A percentile compares a stretch with the other conserved stretches of the same genome.
These are phyloP conservation scores for Beauveria pseudobassiana DNA, from an alignment of 2,329 filamentous ascomycete genomes.

Conservation along the genomic window DNA sequence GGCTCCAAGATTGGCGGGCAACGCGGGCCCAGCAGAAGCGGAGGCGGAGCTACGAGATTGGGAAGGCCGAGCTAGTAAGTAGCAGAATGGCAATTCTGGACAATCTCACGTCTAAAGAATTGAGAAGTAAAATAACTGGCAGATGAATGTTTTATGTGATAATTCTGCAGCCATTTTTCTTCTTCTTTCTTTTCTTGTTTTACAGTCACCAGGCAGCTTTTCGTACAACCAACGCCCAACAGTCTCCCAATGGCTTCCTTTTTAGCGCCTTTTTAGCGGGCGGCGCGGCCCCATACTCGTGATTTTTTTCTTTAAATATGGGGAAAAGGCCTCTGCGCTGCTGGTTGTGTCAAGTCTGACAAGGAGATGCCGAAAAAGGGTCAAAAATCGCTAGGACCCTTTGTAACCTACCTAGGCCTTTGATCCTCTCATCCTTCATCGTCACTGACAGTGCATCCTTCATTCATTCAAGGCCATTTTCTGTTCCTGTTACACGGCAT, in stretches of 20 bases:
- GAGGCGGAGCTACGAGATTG: conserved; percentile 6
- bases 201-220: too few relatives aligned
- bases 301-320: conserved; percentile 8
- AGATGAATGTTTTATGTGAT: too few relatives aligned
- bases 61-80: not conserved
- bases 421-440: not conserved
- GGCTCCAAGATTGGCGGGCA: not conserved
- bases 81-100: not conserved
- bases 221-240: too few relatives aligned
- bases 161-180: too few relatives aligned
- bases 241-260: not conserved
- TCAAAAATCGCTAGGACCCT: not conserved
- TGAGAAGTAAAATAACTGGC: too few relatives aligned
- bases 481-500: not conserved
- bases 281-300: not conserved
- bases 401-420: not conserved
- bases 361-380: conserved; percentile 1
- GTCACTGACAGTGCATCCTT: not conserved
- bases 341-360: not conserved
- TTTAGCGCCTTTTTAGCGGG: not conserved
- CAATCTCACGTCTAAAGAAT: not conserved
- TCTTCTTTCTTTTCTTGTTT: too few relatives aligned
- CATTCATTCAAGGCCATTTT: not conserved
- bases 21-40: not conserved
- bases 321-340: not conserved